These are phyloP conservation scores for Colletotrichum karsti DNA, from an alignment of 2,329 filamentous ascomycete species.

Conservation along the genomic window DNA sequence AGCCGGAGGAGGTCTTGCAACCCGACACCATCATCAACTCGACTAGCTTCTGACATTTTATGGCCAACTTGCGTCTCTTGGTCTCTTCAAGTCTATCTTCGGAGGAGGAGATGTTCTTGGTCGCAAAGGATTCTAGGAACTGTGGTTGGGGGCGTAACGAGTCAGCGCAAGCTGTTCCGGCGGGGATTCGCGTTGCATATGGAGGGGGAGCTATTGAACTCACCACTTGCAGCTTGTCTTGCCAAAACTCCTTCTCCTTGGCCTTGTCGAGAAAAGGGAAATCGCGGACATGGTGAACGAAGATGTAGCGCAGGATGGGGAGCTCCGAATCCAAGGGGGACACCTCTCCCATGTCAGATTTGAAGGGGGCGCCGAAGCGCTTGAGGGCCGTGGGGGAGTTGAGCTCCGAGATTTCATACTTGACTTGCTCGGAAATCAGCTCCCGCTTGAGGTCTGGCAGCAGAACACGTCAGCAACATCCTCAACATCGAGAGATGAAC, in stretches of 20 bases:
- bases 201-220: slow-evolving; percentile 44
- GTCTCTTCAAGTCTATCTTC: slow-evolving; percentile 97
- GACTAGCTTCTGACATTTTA: slow-evolving; percentile 93
- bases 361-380: slow-evolving; percentile 95
- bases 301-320: slow-evolving; percentile 93
- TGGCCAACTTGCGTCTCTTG: slow-evolving; percentile 89
- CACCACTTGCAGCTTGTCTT: slow-evolving; percentile 95
- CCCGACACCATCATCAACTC: slow-evolving; percentile 99
- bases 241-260: slow-evolving; percentile 99
- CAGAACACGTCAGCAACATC: background rate
- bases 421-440: slow-evolving; percentile 88
- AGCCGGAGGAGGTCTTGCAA: slow-evolving; percentile 92
- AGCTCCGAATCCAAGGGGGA: slow-evolving; percentile 93
- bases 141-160: slow-evolving; percentile 43
- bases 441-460: slow-evolving; percentile 89
- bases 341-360: slow-evolving; percentile 90
- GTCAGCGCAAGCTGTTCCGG: slow-evolving; percentile 6
- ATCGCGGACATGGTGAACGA: slow-evolving; percentile 96
- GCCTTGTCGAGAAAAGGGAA: slow-evolving; percentile 98
- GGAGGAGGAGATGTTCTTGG: slow-evolving; percentile 95
- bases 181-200: background rate
- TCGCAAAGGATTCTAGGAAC: slow-evolving; percentile 97
- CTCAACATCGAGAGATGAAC: background rate
- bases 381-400: slow-evolving; percentile 94
- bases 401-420: slow-evolving; percentile 89